Evolutionary conservation across 2,329 filamentous ascomycete species (phyloP).

Genomic region (Scleromitrula shiraiana): DNA sequence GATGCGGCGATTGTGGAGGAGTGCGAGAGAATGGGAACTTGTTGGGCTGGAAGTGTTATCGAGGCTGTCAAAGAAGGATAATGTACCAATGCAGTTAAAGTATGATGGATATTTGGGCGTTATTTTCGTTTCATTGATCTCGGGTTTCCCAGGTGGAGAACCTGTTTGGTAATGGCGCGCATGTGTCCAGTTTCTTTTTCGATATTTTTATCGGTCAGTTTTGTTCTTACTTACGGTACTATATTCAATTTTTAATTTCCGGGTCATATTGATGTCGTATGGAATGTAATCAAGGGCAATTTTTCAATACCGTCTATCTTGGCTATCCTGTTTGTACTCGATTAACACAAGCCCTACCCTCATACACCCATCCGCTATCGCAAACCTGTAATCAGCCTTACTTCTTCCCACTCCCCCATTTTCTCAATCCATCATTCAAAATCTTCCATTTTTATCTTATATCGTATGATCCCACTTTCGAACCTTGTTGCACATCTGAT

Average conservation of each 20-base stretch:
- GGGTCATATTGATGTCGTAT: too few relatives aligned
- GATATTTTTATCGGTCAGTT: too few relatives aligned
- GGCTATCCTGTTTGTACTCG: too few relatives aligned
- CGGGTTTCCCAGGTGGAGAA: not conserved
- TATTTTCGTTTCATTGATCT: too few relatives aligned
- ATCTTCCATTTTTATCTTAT: not conserved
- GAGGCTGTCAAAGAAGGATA: slow-evolving; percentile 41
- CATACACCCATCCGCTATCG: not conserved
- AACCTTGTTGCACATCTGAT: slow-evolving; percentile 6
- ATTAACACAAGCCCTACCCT: too few relatives aligned
- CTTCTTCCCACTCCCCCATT: not conserved
- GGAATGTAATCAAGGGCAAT: too few relatives aligned
- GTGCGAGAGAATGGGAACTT: slow-evolving; percentile 45
- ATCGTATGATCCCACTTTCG: not conserved
- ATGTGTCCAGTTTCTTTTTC: too few relatives aligned
- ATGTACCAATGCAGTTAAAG: too few relatives aligned
- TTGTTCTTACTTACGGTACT: too few relatives aligned
- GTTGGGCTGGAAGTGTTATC: slow-evolving; percentile 52
- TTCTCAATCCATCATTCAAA: not conserved
- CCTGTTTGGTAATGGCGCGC: too few relatives aligned
- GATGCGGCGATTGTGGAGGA: slow-evolving; percentile 46
- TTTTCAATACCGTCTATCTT: not conserved
- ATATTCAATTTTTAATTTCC: too few relatives aligned
- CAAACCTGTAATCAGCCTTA: not conserved
- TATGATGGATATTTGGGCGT: too few relatives aligned